Base-by-base conservation (phyloP, 1,284 basidiomycete species). In the Melampsora abietis-canadensis region DNA sequence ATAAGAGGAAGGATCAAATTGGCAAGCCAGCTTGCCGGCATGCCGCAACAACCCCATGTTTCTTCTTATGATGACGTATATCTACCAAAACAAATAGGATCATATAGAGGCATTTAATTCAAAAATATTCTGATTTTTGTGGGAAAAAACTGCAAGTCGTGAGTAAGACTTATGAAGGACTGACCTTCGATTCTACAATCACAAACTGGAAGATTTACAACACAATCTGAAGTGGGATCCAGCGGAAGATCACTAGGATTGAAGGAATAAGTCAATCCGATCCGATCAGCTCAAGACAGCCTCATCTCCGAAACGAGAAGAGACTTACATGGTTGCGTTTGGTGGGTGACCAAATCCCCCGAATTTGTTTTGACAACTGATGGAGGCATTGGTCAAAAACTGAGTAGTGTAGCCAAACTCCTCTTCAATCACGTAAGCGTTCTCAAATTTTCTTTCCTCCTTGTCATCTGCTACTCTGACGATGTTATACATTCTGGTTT, bases 151-250 rank as follows among this genome's bases (percentile, higher is more conserved):
- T 19, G 24, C 6, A 63, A 14, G 21, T 10, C 5, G 40, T 40
- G 19, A 21, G 12, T 14, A 19, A 21, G 21, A 21, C 1, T 19
- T 19, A 19, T 27, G 21, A 27, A 65, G 44, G 19, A 65, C 63
- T 44, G 19, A 73, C 69, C 37, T 59, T 51, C 54, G 24, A 51
- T 51, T 40, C 69, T 51, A 44, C 46, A 54, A 51, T 73, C 69
- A 44, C 69, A 73, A n/a, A 73, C 69, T 15, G 69, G 69, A 21
- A 73, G 62, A 51, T 73, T 73, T 12, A 73, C 51, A 15, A 73
- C 62, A 59, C 69, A 73, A 57, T 73, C 69, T 4, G 69, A 46
- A n/a, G 31, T 44, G 1, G 69, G 69, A 51, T 73, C 69, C 37
- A 62, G 21, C 12, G 69, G 69, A 54, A 73, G 48, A 14, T 60